phyloP scores from a whole-genome alignment of 257 asterid genomes.

The Coffea canephora region DNA sequence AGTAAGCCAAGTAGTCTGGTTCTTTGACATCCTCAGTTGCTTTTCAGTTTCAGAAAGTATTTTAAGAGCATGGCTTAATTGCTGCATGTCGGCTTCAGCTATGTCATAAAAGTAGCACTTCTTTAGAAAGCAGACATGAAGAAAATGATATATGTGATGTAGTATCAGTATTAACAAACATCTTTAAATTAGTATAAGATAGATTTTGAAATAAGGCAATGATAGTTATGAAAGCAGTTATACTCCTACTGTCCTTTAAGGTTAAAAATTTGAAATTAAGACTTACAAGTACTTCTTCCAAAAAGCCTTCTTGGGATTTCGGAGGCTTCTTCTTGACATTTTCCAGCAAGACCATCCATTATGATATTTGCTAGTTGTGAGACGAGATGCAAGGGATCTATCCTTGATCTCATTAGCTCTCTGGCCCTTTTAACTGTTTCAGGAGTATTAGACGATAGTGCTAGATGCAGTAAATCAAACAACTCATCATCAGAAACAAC shows the following conservation, averaged over 20 bases:
- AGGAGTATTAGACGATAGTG: constrained; percentile 83
- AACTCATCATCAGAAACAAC: constrained; percentile 85
- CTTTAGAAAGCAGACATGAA: constrained; percentile 5
- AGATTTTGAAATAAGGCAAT: background rate
- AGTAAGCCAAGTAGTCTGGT: constrained; percentile 80
- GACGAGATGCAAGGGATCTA: constrained; percentile 83
- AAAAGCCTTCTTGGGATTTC: constrained; percentile 47
- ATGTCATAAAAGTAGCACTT: constrained; percentile 13
- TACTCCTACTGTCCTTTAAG: background rate
- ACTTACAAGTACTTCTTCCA: constrained; percentile 56
- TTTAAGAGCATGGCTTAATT: constrained; percentile 72
- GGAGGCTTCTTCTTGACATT: constrained; percentile 49
- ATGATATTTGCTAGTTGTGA: constrained; percentile 89
- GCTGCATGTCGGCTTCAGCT: constrained; percentile 79
- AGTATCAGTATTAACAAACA: background rate
- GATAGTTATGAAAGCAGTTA: background rate
- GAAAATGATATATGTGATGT: background rate
- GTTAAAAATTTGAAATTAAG: background rate
- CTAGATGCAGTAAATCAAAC: constrained; percentile 71
- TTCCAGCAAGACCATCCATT: constrained; percentile 86
- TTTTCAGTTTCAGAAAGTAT: constrained; percentile 82
- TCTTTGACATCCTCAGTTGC: constrained; percentile 69
- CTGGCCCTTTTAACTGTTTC: constrained; percentile 78
- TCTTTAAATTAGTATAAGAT: background rate
- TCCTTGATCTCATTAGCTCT: constrained; percentile 73